Percentiles rank a stretch among this genome's conserved stretches.
Conservation (phyloP, 2,329 filamentous ascomycete genomes). For the Lasiodiplodia hormozganensis region DNA sequence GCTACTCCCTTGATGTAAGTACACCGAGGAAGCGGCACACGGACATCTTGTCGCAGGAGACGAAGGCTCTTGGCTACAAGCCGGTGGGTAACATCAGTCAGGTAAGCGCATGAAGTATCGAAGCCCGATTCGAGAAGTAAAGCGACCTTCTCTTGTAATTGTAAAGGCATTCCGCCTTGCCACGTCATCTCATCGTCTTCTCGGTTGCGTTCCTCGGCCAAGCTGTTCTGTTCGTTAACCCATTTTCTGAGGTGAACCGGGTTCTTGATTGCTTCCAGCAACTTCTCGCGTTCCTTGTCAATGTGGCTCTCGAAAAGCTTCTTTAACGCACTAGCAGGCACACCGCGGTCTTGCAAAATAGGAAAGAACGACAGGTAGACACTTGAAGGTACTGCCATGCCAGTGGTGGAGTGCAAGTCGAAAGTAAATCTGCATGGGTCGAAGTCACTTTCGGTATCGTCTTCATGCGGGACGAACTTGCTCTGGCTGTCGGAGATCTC, state of each 20-base stretch:
- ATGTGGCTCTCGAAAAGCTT: conserved; percentile 60
- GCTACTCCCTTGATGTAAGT: conserved; percentile 71
- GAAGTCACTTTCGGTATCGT: conserved; percentile 48
- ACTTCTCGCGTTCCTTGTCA: conserved; percentile 58
- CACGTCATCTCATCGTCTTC: conserved; percentile 32
- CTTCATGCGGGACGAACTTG: conserved; percentile 64
- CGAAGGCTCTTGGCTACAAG: conserved; percentile 63
- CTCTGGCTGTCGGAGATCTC: conserved; percentile 69
- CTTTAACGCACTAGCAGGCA: conserved; percentile 54
- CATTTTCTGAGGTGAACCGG: conserved; percentile 62
- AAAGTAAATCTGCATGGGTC: conserved; percentile 66
- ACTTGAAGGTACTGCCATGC: conserved; percentile 57
- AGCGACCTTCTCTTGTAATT: conserved; percentile 38
- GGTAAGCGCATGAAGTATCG: conserved; percentile 55
- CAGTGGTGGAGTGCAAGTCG: conserved; percentile 64
- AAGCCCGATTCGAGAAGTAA: conserved; percentile 60
- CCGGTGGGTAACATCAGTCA: conserved; percentile 57
- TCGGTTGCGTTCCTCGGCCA: conserved; percentile 41
- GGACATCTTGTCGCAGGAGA: conserved; percentile 61
- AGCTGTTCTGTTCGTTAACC: conserved; percentile 46
- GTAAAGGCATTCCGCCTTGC: conserved; percentile 39
- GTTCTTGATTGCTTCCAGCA: conserved; percentile 60
- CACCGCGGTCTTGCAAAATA: conserved; percentile 68
- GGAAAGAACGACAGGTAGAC: conserved; percentile 74
- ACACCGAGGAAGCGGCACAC: conserved; percentile 67